Evolutionary conservation across 2,329 filamentous ascomycete genomes (phyloP).

Genomic region (Penicillium hordei): DNA sequence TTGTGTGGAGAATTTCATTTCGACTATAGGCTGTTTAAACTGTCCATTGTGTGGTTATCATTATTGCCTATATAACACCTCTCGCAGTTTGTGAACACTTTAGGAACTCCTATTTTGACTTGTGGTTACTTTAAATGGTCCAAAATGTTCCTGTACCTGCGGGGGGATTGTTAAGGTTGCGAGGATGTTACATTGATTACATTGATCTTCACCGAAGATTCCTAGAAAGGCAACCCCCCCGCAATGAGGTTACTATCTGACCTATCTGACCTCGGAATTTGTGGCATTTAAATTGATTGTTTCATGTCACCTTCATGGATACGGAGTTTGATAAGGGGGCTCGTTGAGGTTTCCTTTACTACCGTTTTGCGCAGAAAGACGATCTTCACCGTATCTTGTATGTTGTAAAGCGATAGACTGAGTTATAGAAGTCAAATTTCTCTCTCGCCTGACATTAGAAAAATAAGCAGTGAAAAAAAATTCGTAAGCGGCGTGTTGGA

Average conservation of each 20-base stretch:
- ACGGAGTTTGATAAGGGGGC: not conserved
- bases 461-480: not conserved
- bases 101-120: not conserved
- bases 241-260: slow-evolving; percentile 8
- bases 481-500: not conserved
- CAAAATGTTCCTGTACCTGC: too few relatives aligned
- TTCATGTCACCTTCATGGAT: not conserved
- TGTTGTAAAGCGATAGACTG: not conserved
- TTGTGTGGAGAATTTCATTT: slow-evolving; percentile 6
- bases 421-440: not conserved
- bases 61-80: not conserved
- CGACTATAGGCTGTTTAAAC: not conserved
- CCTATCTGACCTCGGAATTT: not conserved
- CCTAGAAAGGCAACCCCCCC: not conserved
- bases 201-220: slow-evolving; percentile 12
- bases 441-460: not conserved
- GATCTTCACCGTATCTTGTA: not conserved
- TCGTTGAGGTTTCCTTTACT: not conserved
- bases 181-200: slow-evolving; percentile 16
- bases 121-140: not conserved
- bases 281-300: not conserved
- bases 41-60: not conserved
- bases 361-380: too few relatives aligned
- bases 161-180: not conserved
- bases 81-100: not conserved